Evolutionary conservation across 2,329 filamentous ascomycete species (phyloP).

Genomic region (Aspergillus proliferans): DNA sequence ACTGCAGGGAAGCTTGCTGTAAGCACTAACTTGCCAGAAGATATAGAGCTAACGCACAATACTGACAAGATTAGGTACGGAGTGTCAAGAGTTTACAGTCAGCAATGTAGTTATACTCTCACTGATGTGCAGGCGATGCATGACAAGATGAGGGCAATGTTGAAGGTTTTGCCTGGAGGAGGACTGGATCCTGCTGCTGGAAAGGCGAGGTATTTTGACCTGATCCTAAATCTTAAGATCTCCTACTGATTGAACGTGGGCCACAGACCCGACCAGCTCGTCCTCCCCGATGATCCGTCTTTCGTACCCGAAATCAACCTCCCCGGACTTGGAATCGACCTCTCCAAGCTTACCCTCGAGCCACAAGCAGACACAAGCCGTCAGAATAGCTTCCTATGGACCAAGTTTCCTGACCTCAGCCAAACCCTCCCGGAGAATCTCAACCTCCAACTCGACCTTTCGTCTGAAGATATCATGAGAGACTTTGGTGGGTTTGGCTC

Average conservation of each 20-base stretch:
- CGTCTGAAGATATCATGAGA: slow-evolving; percentile 40
- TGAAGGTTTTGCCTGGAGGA: slow-evolving; percentile 52
- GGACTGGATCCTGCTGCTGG: slow-evolving; percentile 65
- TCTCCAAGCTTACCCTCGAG: slow-evolving; percentile 40
- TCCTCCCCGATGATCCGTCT: slow-evolving; percentile 73
- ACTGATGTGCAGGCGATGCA: slow-evolving; percentile 71
- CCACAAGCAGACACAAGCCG: slow-evolving; percentile 26
- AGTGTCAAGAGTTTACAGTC: slow-evolving; percentile 74
- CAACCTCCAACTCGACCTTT: slow-evolving; percentile 42
- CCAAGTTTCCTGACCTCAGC: slow-evolving; percentile 27
- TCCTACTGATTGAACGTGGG: not conserved
- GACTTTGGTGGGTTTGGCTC: slow-evolving; percentile 35
- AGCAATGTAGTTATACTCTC: slow-evolving; percentile 83
- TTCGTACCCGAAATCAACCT: slow-evolving; percentile 65
- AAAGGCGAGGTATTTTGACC: slow-evolving; percentile 59
- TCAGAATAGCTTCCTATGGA: slow-evolving; percentile 26
- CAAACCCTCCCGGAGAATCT: slow-evolving; percentile 20
- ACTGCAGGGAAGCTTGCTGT: slow-evolving; percentile 82
- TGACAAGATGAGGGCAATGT: slow-evolving; percentile 63
- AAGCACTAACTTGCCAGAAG: slow-evolving; percentile 14
- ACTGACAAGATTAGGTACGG: slow-evolving; percentile 53
- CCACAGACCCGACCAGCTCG: slow-evolving; percentile 66
- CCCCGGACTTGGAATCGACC: slow-evolving; percentile 52
- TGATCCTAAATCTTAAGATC: too few relatives aligned
- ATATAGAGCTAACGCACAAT: slow-evolving; percentile 4